Evolutionary conservation across 441 rosid species (phyloP), one percentile per base, ranked within the genome.

Genomic region (Croton laevigatus): DNA sequence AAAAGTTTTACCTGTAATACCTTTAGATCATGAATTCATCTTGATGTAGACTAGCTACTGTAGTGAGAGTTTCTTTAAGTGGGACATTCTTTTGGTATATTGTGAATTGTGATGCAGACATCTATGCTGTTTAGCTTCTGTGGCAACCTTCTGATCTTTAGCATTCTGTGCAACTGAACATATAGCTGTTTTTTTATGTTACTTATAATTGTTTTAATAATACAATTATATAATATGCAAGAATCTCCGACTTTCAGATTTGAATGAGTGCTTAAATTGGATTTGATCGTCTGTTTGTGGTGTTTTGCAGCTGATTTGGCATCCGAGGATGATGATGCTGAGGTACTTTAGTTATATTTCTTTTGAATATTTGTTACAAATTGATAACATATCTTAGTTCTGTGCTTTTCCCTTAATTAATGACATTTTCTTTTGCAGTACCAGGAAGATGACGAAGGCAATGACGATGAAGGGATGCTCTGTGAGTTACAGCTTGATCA

Each of bases 401-500:
- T 27, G 59, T 48, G 23, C 27, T 5, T 14, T 73, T 7, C 40
- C 54, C 54, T 51, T 59, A 68, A 36, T 44, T 9, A 51, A 19
- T 76, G 42, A 48, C 68, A 17, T 60, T 53, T 69, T 8, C 64
- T 44, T 62, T 46, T 75, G 77, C 90, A 91, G 98, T 69, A 76
- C 75, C 87, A 74, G 65, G 76, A 75, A 65, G 89, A 85, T 73
- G 85, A 83, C 69, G 97, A 84, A 62, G 82, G 91, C 86, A 88
- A 89, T 42, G 92, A 88, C 37, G 97, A 89, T 23, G 98, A 84
- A 74, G 97, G 97, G 80, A 80, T 94, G 90, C 96, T 94, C 22
- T 94, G 98, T 94, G 78, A 91, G 97, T 90, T 62, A 27, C 8
- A 40, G 45, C 76, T 52, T 75, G 8, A 19, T 72, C 32, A 4